Base-by-base conservation (phyloP, 495 filamentous ascomycete species). In the Hyaloscypha finlandica region DNA sequence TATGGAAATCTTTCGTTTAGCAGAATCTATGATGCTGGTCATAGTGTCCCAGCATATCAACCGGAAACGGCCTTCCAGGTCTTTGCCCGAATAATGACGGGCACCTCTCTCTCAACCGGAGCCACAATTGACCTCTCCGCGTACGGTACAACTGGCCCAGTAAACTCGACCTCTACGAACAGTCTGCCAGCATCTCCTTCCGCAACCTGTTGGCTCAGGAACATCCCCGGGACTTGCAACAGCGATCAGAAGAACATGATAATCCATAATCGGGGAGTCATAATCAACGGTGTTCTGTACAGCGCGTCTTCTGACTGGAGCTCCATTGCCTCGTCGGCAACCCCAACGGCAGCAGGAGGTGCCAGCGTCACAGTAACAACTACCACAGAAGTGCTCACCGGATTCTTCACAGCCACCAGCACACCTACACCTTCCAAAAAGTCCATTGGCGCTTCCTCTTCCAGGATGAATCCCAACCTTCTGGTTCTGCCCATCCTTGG, bases 41-140 rank as follows among this genome's bases (percentile, higher is more conserved):
- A 93, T 71, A 83, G 86, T 60, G 85, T 91, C 11, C 89, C 90
- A 1, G 85, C 89, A 45, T 92, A 91, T 71, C 88, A 90, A 72
- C 88, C 89, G 2, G 79, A 90, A 60, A 83, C 86, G 14, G 78
- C 88, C 6, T 83, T 90, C 53, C 79, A 85, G 60, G 75, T 92
- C 39, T 91, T 92, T 70, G 83, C 86, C 69, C 83, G 89, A n/a
- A 81, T 84, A 6, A 83, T 91, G 69, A 74, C 68, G 8, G 84
- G 88, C 20, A 81, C 77, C 32, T 85, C 88, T 61, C 76, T 92
- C 20, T 86, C 86, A 11, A 90, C 86, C 2, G 89, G 89, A 14
- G 75, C 78, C 22, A 42, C 66, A 12, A 73, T 85, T 45, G 74
- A 88, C 70, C 77, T 85, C 6, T 73, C 76, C 11, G 73, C 66